Percentiles rank a stretch among this genome's conserved stretches.
phyloP scores from a whole-genome alignment of 345 rosid genomes.

The Lepidium didymum region DNA sequence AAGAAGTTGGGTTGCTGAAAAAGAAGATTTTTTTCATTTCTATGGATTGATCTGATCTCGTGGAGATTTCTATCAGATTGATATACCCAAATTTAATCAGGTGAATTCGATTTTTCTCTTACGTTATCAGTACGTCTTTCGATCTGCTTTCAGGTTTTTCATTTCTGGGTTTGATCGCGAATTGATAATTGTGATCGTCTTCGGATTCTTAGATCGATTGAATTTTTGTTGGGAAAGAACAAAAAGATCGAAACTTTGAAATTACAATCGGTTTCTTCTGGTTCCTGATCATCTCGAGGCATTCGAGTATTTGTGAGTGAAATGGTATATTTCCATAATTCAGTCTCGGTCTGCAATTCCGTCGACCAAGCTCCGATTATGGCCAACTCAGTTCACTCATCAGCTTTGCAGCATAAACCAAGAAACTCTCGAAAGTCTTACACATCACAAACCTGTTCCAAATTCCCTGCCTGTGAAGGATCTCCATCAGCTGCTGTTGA shows the following conservation, averaged over 20 bases:
- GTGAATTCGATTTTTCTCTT: neutral
- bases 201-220: neutral
- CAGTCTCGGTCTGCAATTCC: slow-evolving; percentile 84
- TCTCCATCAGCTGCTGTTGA: slow-evolving; percentile 74
- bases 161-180: slow-evolving; percentile 7
- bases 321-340: slow-evolving; percentile 75
- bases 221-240: neutral
- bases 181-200: neutral
- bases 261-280: neutral
- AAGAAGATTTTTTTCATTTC: neutral
- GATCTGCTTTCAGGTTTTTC: neutral
- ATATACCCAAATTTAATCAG: too few species aligned
- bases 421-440: slow-evolving; percentile 35
- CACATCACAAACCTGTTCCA: slow-evolving; percentile 34
- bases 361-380: slow-evolving; percentile 68
- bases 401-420: slow-evolving; percentile 35
- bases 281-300: slow-evolving; percentile 12
- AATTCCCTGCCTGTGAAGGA: slow-evolving; percentile 49
- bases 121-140: neutral
- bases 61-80: neutral
- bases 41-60: neutral
- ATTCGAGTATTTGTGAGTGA: slow-evolving; percentile 37
- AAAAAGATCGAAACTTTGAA: neutral
- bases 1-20: neutral
- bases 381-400: slow-evolving; percentile 50